phyloP scores from a whole-genome alignment of 768 basidiomycete species.

The Mycena crocata region DNA sequence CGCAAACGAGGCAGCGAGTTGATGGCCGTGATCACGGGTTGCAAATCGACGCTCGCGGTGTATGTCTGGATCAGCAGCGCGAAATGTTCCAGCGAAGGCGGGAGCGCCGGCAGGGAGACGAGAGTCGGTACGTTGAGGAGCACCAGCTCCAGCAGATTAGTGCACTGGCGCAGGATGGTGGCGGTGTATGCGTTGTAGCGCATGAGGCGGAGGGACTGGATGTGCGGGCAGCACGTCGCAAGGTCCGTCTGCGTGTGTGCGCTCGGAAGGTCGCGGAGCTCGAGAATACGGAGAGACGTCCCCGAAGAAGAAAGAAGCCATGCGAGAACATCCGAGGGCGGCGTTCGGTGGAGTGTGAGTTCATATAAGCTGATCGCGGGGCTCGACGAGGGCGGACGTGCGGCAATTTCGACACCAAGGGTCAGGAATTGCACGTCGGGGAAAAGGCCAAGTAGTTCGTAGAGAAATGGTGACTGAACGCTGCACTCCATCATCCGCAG shows the following conservation, averaged over 20 bases:
- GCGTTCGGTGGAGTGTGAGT: conserved; percentile 50
- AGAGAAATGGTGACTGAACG: conserved; percentile 56
- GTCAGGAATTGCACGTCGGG: conserved; percentile 51
- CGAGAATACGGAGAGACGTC: conserved; percentile 51
- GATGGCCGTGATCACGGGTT: conserved; percentile 45
- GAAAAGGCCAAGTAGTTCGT: conserved; percentile 54
- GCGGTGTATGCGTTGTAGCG: conserved; percentile 46
- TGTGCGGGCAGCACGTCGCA: conserved; percentile 41
- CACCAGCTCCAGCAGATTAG: conserved; percentile 53
- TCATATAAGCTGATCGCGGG: conserved; percentile 50
- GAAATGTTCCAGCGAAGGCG: conserved; percentile 54
- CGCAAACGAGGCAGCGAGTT: conserved; percentile 47
- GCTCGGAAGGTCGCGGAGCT: conserved; percentile 52
- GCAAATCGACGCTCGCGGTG: conserved; percentile 37
- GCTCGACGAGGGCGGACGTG: conserved; percentile 41
- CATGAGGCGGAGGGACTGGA: conserved; percentile 58
- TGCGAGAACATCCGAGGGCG: conserved; percentile 38
- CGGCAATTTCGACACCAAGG: conserved; percentile 51
- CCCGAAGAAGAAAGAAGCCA: conserved; percentile 55
- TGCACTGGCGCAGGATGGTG: conserved; percentile 49
- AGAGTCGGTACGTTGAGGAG: conserved; percentile 50
- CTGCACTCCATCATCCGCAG: conserved; percentile 45
- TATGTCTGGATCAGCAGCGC: conserved; percentile 47
- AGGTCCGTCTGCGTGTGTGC: conserved; percentile 39
- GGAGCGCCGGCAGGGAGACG: conserved; percentile 46